These are phyloP conservation scores for Juglanconis oblonga DNA, from an alignment of 2,329 filamentous ascomycete genomes.

Conservation along the genomic window DNA sequence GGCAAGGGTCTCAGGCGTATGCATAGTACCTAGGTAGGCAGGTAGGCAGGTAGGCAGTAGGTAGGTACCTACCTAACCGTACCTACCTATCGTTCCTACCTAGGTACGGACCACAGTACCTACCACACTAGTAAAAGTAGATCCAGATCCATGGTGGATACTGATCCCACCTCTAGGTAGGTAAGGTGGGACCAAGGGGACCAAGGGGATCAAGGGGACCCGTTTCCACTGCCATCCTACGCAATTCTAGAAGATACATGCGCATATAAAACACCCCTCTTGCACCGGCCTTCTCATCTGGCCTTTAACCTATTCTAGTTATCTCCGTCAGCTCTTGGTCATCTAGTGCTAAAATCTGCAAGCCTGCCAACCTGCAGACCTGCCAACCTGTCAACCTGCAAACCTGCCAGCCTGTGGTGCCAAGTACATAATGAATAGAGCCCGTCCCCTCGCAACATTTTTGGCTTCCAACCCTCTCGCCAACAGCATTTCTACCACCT, in stretches of 20 bases:
- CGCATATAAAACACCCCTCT: background rate
- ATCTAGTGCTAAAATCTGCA: background rate
- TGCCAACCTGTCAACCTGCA: too few relatives aligned
- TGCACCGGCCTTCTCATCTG: background rate
- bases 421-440: constrained; percentile 11
- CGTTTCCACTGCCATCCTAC: too few relatives aligned
- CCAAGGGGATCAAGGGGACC: background rate
- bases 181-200: background rate
- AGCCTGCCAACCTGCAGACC: background rate
- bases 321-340: constrained; percentile 13
- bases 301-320: background rate
- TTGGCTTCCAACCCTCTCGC: constrained; percentile 10
- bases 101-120: too few relatives aligned
- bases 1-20: too few relatives aligned
- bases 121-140: too few relatives aligned
- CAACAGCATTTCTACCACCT: background rate
- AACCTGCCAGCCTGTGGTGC: background rate
- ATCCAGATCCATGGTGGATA: too few relatives aligned
- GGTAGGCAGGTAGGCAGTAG: too few relatives aligned
- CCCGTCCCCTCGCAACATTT: constrained; percentile 5
- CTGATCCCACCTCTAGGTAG: background rate
- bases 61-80: too few relatives aligned
- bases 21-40: too few relatives aligned
- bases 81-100: too few relatives aligned
- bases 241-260: constrained; percentile 2